These are phyloP conservation scores for Psidium guajava DNA, from an alignment of 345 rosid genomes.

Conservation along the genomic window DNA sequence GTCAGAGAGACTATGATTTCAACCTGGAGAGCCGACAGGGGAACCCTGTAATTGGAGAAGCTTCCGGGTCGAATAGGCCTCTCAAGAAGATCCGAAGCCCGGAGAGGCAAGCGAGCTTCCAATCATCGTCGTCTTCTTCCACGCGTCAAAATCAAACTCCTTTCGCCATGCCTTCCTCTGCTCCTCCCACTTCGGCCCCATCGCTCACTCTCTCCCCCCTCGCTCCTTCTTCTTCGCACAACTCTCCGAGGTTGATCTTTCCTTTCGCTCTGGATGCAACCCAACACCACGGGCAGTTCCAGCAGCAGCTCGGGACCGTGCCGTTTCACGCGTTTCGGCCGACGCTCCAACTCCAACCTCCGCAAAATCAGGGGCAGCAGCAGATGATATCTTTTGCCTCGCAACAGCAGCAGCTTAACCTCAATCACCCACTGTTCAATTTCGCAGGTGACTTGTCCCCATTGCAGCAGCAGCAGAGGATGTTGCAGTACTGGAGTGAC, in stretches of 20 bases:
- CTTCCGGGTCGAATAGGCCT: slow-evolving; percentile 44
- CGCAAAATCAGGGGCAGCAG: slow-evolving; percentile 8
- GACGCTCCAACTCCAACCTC: slow-evolving; percentile 7
- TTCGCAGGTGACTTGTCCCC: slow-evolving; percentile 15
- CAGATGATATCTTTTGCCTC: slow-evolving; percentile 73
- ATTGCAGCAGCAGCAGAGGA: slow-evolving; percentile 38
- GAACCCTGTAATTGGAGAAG: slow-evolving; percentile 44
- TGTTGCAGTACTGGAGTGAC: slow-evolving; percentile 54
- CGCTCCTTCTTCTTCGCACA: slow-evolving; percentile 2
- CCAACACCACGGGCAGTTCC: slow-evolving; percentile 23
- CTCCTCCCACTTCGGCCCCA: slow-evolving; percentile 3
- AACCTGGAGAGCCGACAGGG: slow-evolving; percentile 31
- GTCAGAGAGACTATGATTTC: slow-evolving; percentile 15
- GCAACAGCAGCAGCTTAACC: slow-evolving; percentile 12
- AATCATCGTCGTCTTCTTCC: slow-evolving; percentile 5
- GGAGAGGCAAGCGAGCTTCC: slow-evolving; percentile 30
- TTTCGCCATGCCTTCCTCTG: slow-evolving; percentile 7
- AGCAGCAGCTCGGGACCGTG: slow-evolving; percentile 22
- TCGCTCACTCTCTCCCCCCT: slow-evolving; percentile 10
- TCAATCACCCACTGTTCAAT: slow-evolving; percentile 16
- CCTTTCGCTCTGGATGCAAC: slow-evolving; percentile 42
- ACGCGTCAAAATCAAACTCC: not conserved
- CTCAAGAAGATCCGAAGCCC: slow-evolving; percentile 57
- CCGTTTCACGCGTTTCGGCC: slow-evolving; percentile 17
- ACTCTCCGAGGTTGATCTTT: slow-evolving; percentile 30